phyloP scores from a whole-genome alignment of 2,329 filamentous ascomycete genomes.

The Arthrinium puccinioides region DNA sequence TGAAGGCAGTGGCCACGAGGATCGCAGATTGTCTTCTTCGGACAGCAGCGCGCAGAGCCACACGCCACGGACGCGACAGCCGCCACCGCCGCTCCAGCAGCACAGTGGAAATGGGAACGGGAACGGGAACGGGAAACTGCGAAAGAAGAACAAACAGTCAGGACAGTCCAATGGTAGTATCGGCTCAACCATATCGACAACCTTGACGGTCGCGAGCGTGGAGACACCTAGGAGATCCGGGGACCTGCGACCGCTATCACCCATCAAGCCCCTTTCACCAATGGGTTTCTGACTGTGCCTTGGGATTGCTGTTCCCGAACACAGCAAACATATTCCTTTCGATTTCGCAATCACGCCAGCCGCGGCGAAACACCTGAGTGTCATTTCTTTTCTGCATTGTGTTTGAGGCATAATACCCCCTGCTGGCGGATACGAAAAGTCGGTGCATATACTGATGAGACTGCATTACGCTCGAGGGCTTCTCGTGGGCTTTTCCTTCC shows the following conservation, averaged over 20 bases:
- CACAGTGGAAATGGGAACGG: too few relatives aligned
- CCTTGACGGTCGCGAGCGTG: slow-evolving; percentile 35
- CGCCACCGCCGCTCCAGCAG: slow-evolving; percentile 16
- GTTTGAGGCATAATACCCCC: not conserved
- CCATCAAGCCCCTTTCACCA: slow-evolving; percentile 59
- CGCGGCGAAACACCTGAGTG: not conserved
- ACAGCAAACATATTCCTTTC: too few relatives aligned
- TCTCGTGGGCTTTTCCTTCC: too few relatives aligned
- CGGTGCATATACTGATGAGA: not conserved
- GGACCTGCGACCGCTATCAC: slow-evolving; percentile 52
- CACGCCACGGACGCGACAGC: too few relatives aligned
- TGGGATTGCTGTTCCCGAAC: slow-evolving; percentile 2
- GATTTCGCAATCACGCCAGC: too few relatives aligned
- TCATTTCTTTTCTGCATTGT: not conserved
- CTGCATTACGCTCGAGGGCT: too few relatives aligned
- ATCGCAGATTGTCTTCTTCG: slow-evolving; percentile 56
- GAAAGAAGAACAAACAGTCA: slow-evolving; percentile 35
- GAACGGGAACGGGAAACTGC: slow-evolving; percentile 28
- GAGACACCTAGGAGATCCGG: slow-evolving; percentile 27
- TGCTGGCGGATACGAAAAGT: slow-evolving; percentile 3
- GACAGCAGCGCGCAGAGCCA: slow-evolving; percentile 48
- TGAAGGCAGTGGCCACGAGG: slow-evolving; percentile 20
- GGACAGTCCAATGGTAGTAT: slow-evolving; percentile 36
- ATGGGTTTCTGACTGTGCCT: slow-evolving; percentile 41
- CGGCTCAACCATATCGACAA: slow-evolving; percentile 36